Evolutionary conservation across 306 rosid species (phyloP).

Genomic region (Mucuna pruriens): DNA sequence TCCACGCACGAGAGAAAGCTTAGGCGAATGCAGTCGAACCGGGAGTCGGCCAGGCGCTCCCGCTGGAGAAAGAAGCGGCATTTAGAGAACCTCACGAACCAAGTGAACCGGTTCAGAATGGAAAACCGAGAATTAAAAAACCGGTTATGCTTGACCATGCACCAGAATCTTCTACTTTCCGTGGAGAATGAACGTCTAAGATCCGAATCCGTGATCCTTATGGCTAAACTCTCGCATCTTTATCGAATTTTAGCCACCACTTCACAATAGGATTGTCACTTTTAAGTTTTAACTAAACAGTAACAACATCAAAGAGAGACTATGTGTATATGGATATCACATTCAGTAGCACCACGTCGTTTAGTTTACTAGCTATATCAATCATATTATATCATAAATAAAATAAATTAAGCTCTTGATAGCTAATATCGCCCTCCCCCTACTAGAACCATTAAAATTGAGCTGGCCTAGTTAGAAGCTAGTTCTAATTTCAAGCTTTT

Average conservation of each 20-base stretch:
- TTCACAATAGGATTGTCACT: slow-evolving; percentile 42
- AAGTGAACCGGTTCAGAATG: slow-evolving; percentile 45
- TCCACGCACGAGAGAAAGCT: slow-evolving; percentile 50
- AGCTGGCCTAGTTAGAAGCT: slow-evolving; percentile 14
- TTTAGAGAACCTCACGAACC: slow-evolving; percentile 51
- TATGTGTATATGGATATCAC: slow-evolving; percentile 24
- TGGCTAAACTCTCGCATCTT: slow-evolving; percentile 57
- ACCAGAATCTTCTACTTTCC: slow-evolving; percentile 43
- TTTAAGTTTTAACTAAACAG: slow-evolving; percentile 10
- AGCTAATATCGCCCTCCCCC: neutral
- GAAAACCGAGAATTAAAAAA: slow-evolving; percentile 64
- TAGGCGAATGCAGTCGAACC: slow-evolving; percentile 64
- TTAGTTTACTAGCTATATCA: slow-evolving; percentile 20
- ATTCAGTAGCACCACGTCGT: slow-evolving; percentile 28
- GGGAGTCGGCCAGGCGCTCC: slow-evolving; percentile 74
- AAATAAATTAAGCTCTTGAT: slow-evolving; percentile 1
- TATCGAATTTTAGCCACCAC: slow-evolving; percentile 44
- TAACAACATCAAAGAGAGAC: neutral
- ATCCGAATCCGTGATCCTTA: slow-evolving; percentile 54
- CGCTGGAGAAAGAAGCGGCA: slow-evolving; percentile 76
- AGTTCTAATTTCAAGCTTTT: slow-evolving; percentile 11
- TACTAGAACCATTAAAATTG: neutral
- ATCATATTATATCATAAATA: too few relatives aligned
- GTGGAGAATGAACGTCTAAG: slow-evolving; percentile 56
- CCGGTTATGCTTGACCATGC: slow-evolving; percentile 45